Evolutionary conservation across 148 eudicot species (phyloP).

Genomic region (Chenopodium berlandieri): DNA sequence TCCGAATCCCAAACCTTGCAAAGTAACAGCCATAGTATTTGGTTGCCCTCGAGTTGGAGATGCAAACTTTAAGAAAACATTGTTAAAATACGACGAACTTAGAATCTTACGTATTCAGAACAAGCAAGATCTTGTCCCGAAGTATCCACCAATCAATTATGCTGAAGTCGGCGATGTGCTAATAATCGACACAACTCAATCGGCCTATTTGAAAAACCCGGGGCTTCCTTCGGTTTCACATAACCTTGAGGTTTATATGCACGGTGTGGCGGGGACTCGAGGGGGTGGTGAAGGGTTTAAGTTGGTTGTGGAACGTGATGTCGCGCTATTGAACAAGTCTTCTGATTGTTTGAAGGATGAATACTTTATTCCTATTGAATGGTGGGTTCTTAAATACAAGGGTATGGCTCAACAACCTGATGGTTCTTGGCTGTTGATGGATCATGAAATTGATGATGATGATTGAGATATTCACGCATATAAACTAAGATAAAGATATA

Average conservation of each 20-base stretch:
- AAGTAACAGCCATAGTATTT: slow-evolving; percentile 27
- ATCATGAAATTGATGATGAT: slow-evolving; percentile 42
- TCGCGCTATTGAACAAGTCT: slow-evolving; percentile 56
- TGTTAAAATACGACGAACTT: slow-evolving; percentile 25
- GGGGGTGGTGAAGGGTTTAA: slow-evolving; percentile 44
- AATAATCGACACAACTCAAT: slow-evolving; percentile 43
- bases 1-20: slow-evolving; percentile 14
- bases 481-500: no score
- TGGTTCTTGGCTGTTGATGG: slow-evolving; percentile 72
- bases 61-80: slow-evolving; percentile 34
- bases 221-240: slow-evolving; percentile 47
- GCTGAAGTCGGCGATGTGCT: slow-evolving; percentile 60
- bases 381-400: slow-evolving; percentile 61
- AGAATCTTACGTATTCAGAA: slow-evolving; percentile 45
- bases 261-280: slow-evolving; percentile 69
- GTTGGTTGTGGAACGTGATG: slow-evolving; percentile 53
- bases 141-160: slow-evolving; percentile 52
- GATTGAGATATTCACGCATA: not conserved
- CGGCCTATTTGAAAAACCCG: slow-evolving; percentile 52
- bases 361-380: slow-evolving; percentile 43
- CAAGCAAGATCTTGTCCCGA: slow-evolving; percentile 50
- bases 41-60: slow-evolving; percentile 75
- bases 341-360: slow-evolving; percentile 55
- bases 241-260: slow-evolving; percentile 66
- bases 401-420: slow-evolving; percentile 80